A percentile compares a stretch with the other conserved stretches of the same genome.
These are phyloP conservation scores for Colletotrichum abscissum DNA, from an alignment of 2,329 filamentous ascomycete species.

Conservation along the genomic window DNA sequence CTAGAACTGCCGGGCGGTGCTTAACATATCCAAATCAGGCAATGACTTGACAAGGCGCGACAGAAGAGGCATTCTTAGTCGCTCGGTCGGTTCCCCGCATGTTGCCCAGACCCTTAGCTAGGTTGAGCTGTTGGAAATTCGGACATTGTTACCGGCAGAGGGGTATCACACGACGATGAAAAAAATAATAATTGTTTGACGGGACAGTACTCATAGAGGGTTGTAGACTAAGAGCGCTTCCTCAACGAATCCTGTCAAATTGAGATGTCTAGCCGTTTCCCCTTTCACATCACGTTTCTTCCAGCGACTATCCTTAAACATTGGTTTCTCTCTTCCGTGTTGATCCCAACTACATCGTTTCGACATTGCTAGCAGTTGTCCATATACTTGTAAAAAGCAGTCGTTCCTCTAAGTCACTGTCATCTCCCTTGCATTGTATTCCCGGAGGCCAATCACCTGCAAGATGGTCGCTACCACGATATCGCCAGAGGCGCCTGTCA, in stretches of 20 bases:
- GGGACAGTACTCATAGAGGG: background rate
- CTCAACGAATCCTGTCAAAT: background rate
- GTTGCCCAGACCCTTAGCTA: background rate
- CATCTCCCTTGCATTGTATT: background rate
- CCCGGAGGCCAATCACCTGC: background rate
- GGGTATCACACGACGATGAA: slow-evolving; percentile 7
- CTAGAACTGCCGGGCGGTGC: background rate
- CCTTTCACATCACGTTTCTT: background rate
- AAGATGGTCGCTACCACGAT: slow-evolving; percentile 18
- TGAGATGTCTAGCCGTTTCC: background rate
- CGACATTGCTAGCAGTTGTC: background rate
- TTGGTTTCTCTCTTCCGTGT: background rate
- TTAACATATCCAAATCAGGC: background rate
- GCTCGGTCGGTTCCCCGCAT: slow-evolving; percentile 24
- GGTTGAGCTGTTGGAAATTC: background rate
- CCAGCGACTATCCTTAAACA: background rate
- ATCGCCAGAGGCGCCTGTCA: slow-evolving; percentile 1
- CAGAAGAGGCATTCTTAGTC: slow-evolving; percentile 10
- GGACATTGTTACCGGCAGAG: background rate
- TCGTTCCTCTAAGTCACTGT: background rate
- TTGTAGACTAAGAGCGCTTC: background rate
- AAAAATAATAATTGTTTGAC: background rate
- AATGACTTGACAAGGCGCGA: background rate
- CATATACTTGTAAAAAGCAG: no score
- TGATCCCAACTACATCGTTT: background rate